Evolutionary conservation across 176 grass and related monocot genomes (phyloP).

Genomic region (Tuctoria greenei): DNA sequence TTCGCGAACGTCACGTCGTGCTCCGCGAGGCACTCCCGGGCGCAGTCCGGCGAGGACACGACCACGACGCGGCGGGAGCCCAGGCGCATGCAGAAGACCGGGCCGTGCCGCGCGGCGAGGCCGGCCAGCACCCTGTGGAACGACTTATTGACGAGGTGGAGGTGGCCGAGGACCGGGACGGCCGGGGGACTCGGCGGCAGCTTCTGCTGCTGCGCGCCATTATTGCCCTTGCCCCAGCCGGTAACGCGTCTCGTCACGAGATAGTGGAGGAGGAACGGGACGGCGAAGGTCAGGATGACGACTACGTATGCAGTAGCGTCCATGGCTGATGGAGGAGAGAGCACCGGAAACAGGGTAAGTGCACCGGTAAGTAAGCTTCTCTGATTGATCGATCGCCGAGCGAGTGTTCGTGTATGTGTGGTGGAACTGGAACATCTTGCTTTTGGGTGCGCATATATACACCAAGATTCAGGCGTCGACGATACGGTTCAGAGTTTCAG

Average conservation of each 20-base stretch:
- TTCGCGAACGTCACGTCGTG: slow-evolving; percentile 64
- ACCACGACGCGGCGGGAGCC: slow-evolving; percentile 48
- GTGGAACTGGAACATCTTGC: background rate
- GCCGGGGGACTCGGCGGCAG: slow-evolving; percentile 40
- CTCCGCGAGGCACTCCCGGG: slow-evolving; percentile 52
- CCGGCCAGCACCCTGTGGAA: slow-evolving; percentile 32
- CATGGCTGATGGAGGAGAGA: background rate
- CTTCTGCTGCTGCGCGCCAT: rapidly evolving
- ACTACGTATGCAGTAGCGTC: background rate
- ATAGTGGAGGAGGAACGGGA: background rate
- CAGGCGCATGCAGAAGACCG: slow-evolving; percentile 47
- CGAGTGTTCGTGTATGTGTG: background rate
- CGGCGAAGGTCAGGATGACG: background rate
- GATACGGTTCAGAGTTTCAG: background rate
- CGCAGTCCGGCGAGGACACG: slow-evolving; percentile 38
- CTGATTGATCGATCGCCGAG: background rate
- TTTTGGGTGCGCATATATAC: background rate
- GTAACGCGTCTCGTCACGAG: background rate
- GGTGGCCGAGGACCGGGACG: slow-evolving; percentile 44
- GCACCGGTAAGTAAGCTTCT: background rate
- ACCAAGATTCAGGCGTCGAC: background rate
- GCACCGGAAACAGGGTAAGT: background rate
- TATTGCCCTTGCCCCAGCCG: background rate
- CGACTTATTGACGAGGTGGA: slow-evolving; percentile 46
- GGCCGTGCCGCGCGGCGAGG: slow-evolving; percentile 41